Conservation (phyloP, 441 rosid genomes). For the Raphanus hybrid region DNA sequence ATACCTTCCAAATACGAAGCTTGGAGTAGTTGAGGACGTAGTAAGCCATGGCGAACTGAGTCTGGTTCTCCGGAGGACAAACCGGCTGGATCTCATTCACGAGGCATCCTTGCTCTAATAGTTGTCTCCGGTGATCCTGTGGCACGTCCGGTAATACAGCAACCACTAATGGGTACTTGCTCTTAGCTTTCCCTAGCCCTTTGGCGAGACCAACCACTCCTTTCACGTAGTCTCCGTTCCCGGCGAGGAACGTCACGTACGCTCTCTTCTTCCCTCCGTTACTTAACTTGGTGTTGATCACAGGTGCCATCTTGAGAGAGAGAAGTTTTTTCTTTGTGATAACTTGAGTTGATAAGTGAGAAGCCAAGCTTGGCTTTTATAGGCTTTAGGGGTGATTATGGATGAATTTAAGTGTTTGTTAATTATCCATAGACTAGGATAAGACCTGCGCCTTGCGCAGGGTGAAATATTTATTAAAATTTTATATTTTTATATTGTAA, state of each 20-base stretch:
- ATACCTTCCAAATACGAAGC: constrained; percentile 82
- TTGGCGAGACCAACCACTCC: constrained; percentile 69
- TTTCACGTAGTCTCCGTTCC: constrained; percentile 67
- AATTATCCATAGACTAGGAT: too few relatives aligned
- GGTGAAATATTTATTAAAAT: too few relatives aligned
- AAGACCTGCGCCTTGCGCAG: too few relatives aligned
- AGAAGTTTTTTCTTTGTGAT: neutral
- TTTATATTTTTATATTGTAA: too few relatives aligned
- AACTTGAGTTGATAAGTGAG: constrained; percentile 26
- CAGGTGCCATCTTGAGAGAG: constrained; percentile 63
- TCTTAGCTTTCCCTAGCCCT: constrained; percentile 56
- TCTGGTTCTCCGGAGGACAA: constrained; percentile 64
- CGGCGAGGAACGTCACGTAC: constrained; percentile 67
- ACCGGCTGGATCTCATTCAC: constrained; percentile 66
- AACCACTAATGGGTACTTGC: constrained; percentile 62
- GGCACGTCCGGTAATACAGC: constrained; percentile 72
- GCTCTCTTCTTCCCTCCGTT: constrained; percentile 46
- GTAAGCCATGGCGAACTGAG: constrained; percentile 70
- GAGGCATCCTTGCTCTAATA: constrained; percentile 60
- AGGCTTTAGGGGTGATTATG: neutral
- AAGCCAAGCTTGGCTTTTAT: constrained; percentile 18
- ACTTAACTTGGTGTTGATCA: constrained; percentile 45
- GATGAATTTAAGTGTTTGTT: neutral
- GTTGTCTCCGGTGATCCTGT: constrained; percentile 55
- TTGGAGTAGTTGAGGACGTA: constrained; percentile 76